Conservation (phyloP, 1,284 basidiomycete genomes). For the Ganoderma multipileum region DNA sequence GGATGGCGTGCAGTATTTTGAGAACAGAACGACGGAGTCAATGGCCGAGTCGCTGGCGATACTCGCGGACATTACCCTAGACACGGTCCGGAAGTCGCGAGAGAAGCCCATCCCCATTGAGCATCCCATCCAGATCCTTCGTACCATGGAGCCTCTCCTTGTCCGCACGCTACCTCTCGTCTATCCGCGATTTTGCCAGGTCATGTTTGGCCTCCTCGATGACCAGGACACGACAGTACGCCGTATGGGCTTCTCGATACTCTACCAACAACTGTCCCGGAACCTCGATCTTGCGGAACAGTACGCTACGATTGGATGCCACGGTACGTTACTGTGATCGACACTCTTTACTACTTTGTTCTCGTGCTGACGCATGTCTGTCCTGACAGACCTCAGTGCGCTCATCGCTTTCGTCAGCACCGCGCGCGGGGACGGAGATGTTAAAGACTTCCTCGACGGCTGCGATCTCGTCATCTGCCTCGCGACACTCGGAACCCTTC, state of each 20-base stretch:
- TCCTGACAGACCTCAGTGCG: conserved; percentile 15
- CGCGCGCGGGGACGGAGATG: conserved; percentile 14
- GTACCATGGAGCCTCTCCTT: conserved; percentile 27
- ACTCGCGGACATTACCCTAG: conserved; percentile 28
- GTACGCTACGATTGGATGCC: conserved; percentile 15
- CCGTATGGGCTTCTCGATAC: conserved; percentile 21
- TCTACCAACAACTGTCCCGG: conserved; percentile 26
- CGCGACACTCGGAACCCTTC: conserved; percentile 18
- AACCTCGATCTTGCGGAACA: conserved; percentile 24
- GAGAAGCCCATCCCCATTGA: conserved; percentile 9
- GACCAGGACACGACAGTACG: conserved; percentile 20
- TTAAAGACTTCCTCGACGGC: conserved; percentile 30
- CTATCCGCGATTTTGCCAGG: conserved; percentile 26
- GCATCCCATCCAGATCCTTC: conserved; percentile 17
- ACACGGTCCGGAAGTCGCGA: conserved; percentile 21
- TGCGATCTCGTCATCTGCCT: conserved; percentile 30
- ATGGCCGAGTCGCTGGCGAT: conserved; percentile 27
- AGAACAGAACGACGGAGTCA: conserved; percentile 11
- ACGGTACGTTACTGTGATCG: conserved; percentile 14
- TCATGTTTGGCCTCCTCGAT: conserved; percentile 19
- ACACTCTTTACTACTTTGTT: no score
- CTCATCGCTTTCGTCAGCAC: conserved; percentile 22
- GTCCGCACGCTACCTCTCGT: conserved; percentile 18
- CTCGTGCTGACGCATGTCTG: neutral
- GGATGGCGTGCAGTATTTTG: conserved; percentile 21